These are phyloP conservation scores for Scutellaria galericulata DNA, from an alignment of 257 asterid genomes.

Conservation along the genomic window DNA sequence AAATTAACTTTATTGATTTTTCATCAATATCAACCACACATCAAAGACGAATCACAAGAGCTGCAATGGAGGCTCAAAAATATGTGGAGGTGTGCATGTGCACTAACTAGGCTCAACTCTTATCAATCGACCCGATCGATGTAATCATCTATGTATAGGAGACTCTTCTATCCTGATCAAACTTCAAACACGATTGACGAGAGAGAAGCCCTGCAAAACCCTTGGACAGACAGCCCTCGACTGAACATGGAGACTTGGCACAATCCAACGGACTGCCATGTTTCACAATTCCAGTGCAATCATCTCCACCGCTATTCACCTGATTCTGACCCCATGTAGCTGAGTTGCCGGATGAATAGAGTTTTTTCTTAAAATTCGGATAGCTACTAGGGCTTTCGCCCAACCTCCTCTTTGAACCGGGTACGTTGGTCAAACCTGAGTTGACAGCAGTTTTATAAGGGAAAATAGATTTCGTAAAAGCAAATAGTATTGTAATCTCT, in stretches of 20 bases:
- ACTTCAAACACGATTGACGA: slow-evolving; percentile 56
- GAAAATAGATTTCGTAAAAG: not conserved
- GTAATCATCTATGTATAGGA: slow-evolving; percentile 44
- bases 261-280: slow-evolving; percentile 46
- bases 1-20: slow-evolving; percentile 22
- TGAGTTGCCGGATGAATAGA: slow-evolving; percentile 30
- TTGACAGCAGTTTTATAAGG: slow-evolving; percentile 32
- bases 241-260: slow-evolving; percentile 58
- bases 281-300: slow-evolving; percentile 39
- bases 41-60: slow-evolving; percentile 10
- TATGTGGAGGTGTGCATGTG: not conserved
- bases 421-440: slow-evolving; percentile 61
- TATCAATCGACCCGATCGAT: slow-evolving; percentile 7
- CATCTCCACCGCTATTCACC: slow-evolving; percentile 31
- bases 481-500: not conserved
- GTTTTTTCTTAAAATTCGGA: slow-evolving; percentile 52
- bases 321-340: slow-evolving; percentile 41
- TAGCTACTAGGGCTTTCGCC: slow-evolving; percentile 32
- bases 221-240: slow-evolving; percentile 83
- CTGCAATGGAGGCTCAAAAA: slow-evolving; percentile 19
- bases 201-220: slow-evolving; percentile 81
- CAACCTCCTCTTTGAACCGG: slow-evolving; percentile 82
- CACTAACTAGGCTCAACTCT: not conserved
- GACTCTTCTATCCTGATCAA: slow-evolving; percentile 51
- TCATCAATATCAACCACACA: slow-evolving; percentile 20